These are phyloP conservation scores for Aspergillus puulaauensis DNA, from an alignment of 2,329 filamentous ascomycete species.

Conservation along the genomic window DNA sequence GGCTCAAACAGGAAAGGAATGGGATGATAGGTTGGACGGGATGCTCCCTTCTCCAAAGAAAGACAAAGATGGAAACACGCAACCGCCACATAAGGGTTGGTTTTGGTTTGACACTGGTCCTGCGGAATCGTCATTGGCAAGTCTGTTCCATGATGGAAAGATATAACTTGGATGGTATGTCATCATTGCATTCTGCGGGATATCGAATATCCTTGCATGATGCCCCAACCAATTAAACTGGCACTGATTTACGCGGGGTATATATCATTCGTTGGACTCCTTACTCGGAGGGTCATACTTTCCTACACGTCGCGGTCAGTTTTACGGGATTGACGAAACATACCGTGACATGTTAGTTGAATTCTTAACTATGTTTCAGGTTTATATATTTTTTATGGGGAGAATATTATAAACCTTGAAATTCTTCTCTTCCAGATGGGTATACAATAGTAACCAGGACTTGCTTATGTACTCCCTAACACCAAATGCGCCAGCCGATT, in stretches of 20 bases:
- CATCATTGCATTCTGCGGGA: background rate
- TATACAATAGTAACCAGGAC: slow-evolving; percentile 21
- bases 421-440: slow-evolving; percentile 18
- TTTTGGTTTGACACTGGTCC: slow-evolving; percentile 26
- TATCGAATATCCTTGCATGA: background rate
- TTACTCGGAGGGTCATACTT: no score
- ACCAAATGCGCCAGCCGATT: slow-evolving; percentile 32
- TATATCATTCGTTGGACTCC: background rate
- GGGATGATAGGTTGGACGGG: slow-evolving; percentile 49
- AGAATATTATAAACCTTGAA: background rate
- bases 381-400: background rate
- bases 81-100: slow-evolving; percentile 32
- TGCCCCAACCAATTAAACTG: background rate
- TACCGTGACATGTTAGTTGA: background rate
- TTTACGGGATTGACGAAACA: background rate
- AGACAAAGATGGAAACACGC: slow-evolving; percentile 21
- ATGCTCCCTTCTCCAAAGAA: slow-evolving; percentile 20
- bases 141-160: slow-evolving; percentile 17
- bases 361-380: background rate
- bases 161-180: background rate
- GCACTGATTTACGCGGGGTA: background rate
- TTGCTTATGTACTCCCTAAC: slow-evolving; percentile 25
- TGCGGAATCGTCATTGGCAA: slow-evolving; percentile 19
- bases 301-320: background rate
- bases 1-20: slow-evolving; percentile 57